Conservation (phyloP, 495 filamentous ascomycete species). For the Penicillium fimorum region DNA sequence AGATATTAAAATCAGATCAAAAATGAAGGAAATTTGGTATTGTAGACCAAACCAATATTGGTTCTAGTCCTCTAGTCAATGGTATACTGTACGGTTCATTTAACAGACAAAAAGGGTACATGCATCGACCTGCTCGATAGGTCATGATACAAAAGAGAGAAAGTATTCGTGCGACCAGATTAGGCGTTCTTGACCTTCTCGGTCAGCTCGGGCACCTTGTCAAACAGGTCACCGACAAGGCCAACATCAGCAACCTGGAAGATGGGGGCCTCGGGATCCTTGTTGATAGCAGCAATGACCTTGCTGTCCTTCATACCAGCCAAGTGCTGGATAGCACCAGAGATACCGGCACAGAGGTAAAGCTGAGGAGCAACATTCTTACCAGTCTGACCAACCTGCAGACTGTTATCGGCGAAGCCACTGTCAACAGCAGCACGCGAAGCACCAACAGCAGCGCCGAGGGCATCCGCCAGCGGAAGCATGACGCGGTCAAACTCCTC, state of each 20-base stretch:
- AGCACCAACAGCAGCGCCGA: slow-evolving; percentile 92
- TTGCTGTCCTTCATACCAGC: slow-evolving; percentile 99
- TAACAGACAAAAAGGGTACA: slow-evolving; percentile 17
- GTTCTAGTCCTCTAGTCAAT: slow-evolving; percentile 25
- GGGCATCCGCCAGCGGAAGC: slow-evolving; percentile 82
- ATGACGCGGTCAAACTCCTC: slow-evolving; percentile 94
- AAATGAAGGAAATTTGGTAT: slow-evolving; percentile 9
- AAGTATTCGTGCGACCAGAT: slow-evolving; percentile 28
- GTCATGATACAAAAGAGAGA: slow-evolving; percentile 29
- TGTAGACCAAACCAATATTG: slow-evolving; percentile 11
- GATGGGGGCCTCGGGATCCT: slow-evolving; percentile 93
- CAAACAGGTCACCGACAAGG: slow-evolving; percentile 90
- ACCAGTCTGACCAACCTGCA: slow-evolving; percentile 97
- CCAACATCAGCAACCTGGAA: slow-evolving; percentile 98
- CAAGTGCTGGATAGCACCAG: slow-evolving; percentile 95
- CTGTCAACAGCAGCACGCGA: slow-evolving; percentile 94
- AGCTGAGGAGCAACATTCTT: slow-evolving; percentile 97
- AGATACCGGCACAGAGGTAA: slow-evolving; percentile 94
- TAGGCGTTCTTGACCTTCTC: slow-evolving; percentile 75
- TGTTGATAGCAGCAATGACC: slow-evolving; percentile 98
- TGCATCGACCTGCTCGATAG: slow-evolving; percentile 19
- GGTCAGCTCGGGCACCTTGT: slow-evolving; percentile 92
- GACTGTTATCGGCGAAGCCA: slow-evolving; percentile 97
- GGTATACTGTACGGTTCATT: slow-evolving; percentile 36
- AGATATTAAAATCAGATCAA: neutral